These are phyloP conservation scores for Protomyces macrosporus DNA, from an alignment of 1,139 yeast genomes.

Conservation along the genomic window DNA sequence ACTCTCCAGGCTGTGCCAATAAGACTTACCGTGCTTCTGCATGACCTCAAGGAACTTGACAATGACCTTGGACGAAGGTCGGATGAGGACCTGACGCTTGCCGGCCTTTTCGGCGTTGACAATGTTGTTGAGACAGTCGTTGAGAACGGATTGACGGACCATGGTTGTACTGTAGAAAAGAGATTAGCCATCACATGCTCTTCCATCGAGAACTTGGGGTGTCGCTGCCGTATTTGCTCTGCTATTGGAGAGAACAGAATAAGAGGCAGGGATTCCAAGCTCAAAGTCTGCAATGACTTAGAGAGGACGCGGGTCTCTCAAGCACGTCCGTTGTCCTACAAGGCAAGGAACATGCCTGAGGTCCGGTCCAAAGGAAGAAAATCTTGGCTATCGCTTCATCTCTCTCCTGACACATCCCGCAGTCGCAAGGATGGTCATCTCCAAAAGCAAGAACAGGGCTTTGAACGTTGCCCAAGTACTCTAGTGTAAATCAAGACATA, in stretches of 20 bases:
- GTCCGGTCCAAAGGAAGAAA: too few species aligned
- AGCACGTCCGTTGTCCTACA: too few species aligned
- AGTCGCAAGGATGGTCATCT: too few species aligned
- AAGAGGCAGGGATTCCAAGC: neutral
- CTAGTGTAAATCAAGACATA: neutral
- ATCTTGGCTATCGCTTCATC: too few species aligned
- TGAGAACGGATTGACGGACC: conserved; percentile 65
- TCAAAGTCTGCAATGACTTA: neutral
- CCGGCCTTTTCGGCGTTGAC: conserved; percentile 99
- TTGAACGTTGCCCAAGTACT: too few species aligned
- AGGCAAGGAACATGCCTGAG: too few species aligned
- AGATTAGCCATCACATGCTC: neutral
- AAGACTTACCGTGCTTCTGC: conserved; percentile 82
- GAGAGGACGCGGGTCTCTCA: too few species aligned
- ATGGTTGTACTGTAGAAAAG: neutral
- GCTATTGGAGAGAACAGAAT: neutral
- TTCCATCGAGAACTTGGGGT: neutral
- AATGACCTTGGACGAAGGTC: conserved; percentile 99
- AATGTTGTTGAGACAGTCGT: conserved; percentile 97
- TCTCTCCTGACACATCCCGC: too few species aligned
- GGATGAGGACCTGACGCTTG: conserved; percentile 96
- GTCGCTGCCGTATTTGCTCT: neutral
- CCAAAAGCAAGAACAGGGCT: too few species aligned
- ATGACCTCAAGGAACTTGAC: conserved; percentile 93
- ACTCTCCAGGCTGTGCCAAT: neutral